Evolutionary conservation across 2,329 filamentous ascomycete genomes (phyloP).

Genomic region (Pseudodiploospora longispora): DNA sequence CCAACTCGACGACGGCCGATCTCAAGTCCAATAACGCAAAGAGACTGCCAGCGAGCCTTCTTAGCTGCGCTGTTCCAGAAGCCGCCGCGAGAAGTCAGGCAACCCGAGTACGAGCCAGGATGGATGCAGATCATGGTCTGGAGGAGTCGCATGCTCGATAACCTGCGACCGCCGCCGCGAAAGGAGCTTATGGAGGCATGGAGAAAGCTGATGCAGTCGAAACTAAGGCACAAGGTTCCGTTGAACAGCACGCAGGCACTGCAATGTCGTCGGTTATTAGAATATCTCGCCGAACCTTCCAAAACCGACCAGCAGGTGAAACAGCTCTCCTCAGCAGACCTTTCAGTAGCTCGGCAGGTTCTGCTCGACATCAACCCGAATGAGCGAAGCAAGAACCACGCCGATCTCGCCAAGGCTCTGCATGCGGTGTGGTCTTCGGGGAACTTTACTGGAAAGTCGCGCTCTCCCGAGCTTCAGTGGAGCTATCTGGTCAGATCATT

Average conservation of each 20-base stretch:
- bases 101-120: slow-evolving; percentile 60
- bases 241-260: slow-evolving; percentile 61
- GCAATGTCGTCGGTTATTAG: slow-evolving; percentile 47
- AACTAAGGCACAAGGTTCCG: slow-evolving; percentile 37
- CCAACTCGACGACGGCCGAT: slow-evolving; percentile 19
- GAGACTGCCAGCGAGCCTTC: slow-evolving; percentile 37
- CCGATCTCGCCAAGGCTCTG: slow-evolving; percentile 38
- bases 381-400: slow-evolving; percentile 36
- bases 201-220: slow-evolving; percentile 52
- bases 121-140: slow-evolving; percentile 64
- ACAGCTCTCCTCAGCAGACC: slow-evolving; percentile 30
- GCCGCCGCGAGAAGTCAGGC: slow-evolving; percentile 50
- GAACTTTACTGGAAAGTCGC: slow-evolving; percentile 13
- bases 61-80: slow-evolving; percentile 53
- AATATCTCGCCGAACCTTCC: slow-evolving; percentile 40
- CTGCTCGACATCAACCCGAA: slow-evolving; percentile 32
- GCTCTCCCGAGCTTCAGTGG: slow-evolving; percentile 19
- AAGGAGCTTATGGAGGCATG: slow-evolving; percentile 60
- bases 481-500: slow-evolving; percentile 31
- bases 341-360: slow-evolving; percentile 37
- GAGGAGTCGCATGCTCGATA: slow-evolving; percentile 52
- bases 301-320: slow-evolving; percentile 20
- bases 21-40: slow-evolving; percentile 14
- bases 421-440: slow-evolving; percentile 23
- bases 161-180: slow-evolving; percentile 54